Conservation (phyloP, 225 moss, liverwort and hornwort genomes). For the Anthoceros angustus region DNA sequence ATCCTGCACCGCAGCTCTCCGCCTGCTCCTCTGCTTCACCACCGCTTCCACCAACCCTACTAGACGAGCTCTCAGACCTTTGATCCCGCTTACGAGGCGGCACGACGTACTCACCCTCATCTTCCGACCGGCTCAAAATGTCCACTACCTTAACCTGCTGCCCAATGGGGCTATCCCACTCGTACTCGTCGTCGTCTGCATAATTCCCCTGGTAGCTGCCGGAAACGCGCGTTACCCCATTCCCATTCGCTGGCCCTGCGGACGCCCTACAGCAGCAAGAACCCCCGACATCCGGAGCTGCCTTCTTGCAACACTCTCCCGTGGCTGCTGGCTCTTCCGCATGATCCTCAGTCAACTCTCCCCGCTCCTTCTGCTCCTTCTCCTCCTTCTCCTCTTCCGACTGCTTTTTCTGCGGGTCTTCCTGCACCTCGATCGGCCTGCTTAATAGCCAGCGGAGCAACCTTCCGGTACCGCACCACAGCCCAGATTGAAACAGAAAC, state of each 20-base stretch:
- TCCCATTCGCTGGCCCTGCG: background rate
- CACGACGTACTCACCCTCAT: background rate
- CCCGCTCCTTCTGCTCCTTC: background rate
- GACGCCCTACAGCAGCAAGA: background rate
- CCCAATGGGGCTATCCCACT: background rate
- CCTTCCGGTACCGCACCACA: background rate
- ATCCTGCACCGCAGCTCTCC: background rate
- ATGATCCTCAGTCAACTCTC: background rate
- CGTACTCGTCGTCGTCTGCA: background rate
- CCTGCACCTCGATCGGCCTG: background rate
- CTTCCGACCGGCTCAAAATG: background rate
- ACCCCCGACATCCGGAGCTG: background rate
- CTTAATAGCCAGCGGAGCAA: background rate
- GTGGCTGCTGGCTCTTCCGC: background rate
- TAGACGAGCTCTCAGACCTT: background rate
- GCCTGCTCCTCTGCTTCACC: background rate
- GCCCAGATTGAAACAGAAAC: background rate
- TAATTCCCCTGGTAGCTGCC: background rate
- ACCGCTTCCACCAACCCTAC: background rate
- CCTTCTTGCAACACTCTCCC: background rate
- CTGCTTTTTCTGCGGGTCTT: background rate
- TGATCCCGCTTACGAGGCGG: background rate
- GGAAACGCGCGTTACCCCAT: background rate
- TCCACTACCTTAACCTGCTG: constrained; percentile 4
- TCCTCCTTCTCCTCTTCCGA: no score